These are phyloP conservation scores for Diplocarpon rosae DNA, from an alignment of 2,329 filamentous ascomycete genomes.

Conservation along the genomic window DNA sequence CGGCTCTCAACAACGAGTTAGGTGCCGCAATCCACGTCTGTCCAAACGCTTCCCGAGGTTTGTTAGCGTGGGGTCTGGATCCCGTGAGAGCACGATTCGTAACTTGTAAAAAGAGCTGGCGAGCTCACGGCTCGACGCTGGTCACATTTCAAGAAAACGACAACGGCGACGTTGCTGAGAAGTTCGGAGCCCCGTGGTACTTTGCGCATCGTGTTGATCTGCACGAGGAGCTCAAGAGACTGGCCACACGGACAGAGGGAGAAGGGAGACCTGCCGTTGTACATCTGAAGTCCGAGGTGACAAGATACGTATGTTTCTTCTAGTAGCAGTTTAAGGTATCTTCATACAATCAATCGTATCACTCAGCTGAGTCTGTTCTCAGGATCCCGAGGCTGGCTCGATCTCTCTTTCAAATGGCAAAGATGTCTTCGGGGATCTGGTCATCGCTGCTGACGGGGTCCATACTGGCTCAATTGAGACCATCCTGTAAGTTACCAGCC, in stretches of 20 bases:
- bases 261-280: constrained; percentile 29
- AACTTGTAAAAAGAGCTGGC: constrained; percentile 22
- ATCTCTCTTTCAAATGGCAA: constrained; percentile 33
- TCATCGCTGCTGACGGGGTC: constrained; percentile 31
- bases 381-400: constrained; percentile 32
- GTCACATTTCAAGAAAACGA: constrained; percentile 9
- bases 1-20: constrained; percentile 41
- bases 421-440: constrained; percentile 27
- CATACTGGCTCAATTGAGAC: constrained; percentile 17
- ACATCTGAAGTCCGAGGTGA: constrained; percentile 32
- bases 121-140: constrained; percentile 10
- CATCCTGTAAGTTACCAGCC: not conserved
- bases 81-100: constrained; percentile 31
- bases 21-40: constrained; percentile 51
- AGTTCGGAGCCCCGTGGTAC: constrained; percentile 30
- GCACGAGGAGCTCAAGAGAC: constrained; percentile 39
- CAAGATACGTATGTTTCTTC: constrained; percentile 18
- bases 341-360: not conserved
- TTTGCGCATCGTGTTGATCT: constrained; percentile 42
- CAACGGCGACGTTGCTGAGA: constrained; percentile 7
- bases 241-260: constrained; percentile 32
- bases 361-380: constrained; percentile 3
- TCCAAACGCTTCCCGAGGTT: constrained; percentile 48
- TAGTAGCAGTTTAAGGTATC: not conserved
- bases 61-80: constrained; percentile 35